Evolutionary conservation across 768 basidiomycete species (phyloP).

Genomic region (Leccinum truebloodii): DNA sequence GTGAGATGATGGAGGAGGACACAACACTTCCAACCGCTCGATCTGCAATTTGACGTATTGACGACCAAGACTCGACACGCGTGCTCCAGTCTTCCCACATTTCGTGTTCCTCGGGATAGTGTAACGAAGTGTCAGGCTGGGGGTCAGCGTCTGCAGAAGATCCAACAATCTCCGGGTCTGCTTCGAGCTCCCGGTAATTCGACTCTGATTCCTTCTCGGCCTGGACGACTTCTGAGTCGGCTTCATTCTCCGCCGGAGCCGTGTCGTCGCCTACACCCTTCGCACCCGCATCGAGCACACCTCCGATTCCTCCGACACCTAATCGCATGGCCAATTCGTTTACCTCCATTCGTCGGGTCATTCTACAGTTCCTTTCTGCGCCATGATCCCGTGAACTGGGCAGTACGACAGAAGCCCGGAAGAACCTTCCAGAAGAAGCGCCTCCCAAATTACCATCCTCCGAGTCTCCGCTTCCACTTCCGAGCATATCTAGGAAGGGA

Average conservation of each 20-base stretch:
- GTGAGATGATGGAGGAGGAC: constrained; percentile 27
- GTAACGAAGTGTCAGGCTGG: constrained; percentile 5
- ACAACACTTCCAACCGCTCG: constrained; percentile 70
- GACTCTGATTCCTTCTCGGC: constrained; percentile 5
- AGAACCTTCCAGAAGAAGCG: constrained; percentile 43
- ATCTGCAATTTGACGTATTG: constrained; percentile 73
- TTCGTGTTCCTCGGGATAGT: constrained; percentile 27
- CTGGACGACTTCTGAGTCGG: constrained; percentile 5
- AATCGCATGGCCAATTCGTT: constrained; percentile 85
- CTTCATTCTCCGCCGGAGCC: constrained; percentile 5
- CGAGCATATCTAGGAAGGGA: constrained; percentile 30
- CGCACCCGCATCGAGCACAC: constrained; percentile 45
- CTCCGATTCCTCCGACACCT: constrained; percentile 77
- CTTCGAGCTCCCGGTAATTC: constrained; percentile 18
- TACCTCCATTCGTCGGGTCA: constrained; percentile 66
- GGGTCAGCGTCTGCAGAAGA: constrained; percentile 18
- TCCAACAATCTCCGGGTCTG: constrained; percentile 16
- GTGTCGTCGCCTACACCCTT: background rate
- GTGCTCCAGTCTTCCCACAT: constrained; percentile 71
- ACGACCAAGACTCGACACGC: constrained; percentile 66
- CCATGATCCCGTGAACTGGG: constrained; percentile 56
- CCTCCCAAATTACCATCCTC: constrained; percentile 20
- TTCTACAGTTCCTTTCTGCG: constrained; percentile 57
- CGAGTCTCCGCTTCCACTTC: constrained; percentile 14
- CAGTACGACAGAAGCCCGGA: constrained; percentile 69